A percentile compares a stretch with the other conserved stretches of the same genome.
Conservation (phyloP, 306 rosid genomes). For the Rosa rugosa region DNA sequence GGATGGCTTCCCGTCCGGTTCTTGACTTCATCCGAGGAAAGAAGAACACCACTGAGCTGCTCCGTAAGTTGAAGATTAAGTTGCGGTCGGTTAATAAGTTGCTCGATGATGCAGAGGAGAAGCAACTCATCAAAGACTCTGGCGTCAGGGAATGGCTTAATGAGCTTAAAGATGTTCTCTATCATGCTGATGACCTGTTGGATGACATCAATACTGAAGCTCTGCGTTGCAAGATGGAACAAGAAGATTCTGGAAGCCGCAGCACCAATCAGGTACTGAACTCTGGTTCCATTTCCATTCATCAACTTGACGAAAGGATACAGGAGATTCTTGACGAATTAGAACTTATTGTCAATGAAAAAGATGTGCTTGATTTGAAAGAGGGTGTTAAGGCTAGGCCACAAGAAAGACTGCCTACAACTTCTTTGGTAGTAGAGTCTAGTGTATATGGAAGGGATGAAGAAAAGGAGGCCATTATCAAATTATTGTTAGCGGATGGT, state of each 20-base stretch:
- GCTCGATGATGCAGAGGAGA: conserved; percentile 40
- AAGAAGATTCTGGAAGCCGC: background rate
- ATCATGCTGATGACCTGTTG: conserved; percentile 26
- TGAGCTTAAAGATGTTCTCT: background rate
- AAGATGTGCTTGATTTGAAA: no score
- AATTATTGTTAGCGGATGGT: background rate
- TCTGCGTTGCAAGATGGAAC: background rate
- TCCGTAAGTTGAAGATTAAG: conserved; percentile 9
- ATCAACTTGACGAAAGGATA: no score
- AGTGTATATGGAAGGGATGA: background rate
- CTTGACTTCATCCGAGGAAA: background rate
- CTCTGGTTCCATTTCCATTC: no score
- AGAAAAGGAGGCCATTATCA: background rate
- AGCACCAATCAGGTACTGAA: background rate
- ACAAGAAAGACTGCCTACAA: background rate
- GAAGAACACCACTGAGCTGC: background rate
- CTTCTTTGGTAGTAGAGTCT: background rate
- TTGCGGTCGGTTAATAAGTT: conserved; percentile 14
- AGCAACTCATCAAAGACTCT: conserved; percentile 16
- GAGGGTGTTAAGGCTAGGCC: no score
- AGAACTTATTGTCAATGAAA: no score
- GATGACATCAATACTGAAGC: conserved; percentile 36
- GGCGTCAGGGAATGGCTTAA: conserved; percentile 20
- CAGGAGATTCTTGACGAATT: no score
- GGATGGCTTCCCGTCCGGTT: conserved; percentile 22